Base-by-base conservation (phyloP, 441 rosid species). In the Syzygium malaccense region DNA sequence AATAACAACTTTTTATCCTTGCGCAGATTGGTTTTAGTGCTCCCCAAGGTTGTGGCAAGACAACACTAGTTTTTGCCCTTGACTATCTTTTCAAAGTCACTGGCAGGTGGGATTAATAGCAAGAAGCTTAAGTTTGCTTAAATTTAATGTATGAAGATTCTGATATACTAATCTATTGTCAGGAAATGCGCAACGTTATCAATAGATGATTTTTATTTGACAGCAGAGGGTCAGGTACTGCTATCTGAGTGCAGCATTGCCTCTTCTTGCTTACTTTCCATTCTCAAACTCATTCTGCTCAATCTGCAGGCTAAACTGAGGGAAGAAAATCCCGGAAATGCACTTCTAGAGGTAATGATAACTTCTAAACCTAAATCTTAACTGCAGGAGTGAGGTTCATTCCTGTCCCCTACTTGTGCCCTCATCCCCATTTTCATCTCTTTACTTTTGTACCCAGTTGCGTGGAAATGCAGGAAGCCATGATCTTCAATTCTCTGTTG, bases 391-490 rank as follows among this genome's bases (percentile, higher is more conserved):
- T 41, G 83, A 28, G 51, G n/a, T 6, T 23, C 41, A 12, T 75
- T 75, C 83, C 51, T 75, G 17, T 75, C 83, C n/a, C 51, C n/a
- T 23, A 48, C n/a, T 41, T 8, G 28, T 75, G 51, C 51, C 10
- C 30, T 51, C 17, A 84, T 84, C n/a, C 51, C 83, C 87, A 28
- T 86, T 87, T 83, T 33, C 78, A 32, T 49, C 75, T 32, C 14
- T 75, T 53, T 80, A 58, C 84, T 60, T 89, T 78, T 90, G 54
- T 84, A 90, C 89, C 37, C 92, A 98, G 99, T 92, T 93, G 56
- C 98, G 99, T 33, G 98, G 99, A 90, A 98, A 98, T 92, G 96
- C 99, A 89, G 99, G 99, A 89, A 98, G 97, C 92, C 99, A 98
- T 93, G 99, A 98, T 94, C 99, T 98, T 92, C 93, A 91, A 78